Conservation (phyloP, 2,329 filamentous ascomycete genomes). For the Fusarium pseudonygamai region DNA sequence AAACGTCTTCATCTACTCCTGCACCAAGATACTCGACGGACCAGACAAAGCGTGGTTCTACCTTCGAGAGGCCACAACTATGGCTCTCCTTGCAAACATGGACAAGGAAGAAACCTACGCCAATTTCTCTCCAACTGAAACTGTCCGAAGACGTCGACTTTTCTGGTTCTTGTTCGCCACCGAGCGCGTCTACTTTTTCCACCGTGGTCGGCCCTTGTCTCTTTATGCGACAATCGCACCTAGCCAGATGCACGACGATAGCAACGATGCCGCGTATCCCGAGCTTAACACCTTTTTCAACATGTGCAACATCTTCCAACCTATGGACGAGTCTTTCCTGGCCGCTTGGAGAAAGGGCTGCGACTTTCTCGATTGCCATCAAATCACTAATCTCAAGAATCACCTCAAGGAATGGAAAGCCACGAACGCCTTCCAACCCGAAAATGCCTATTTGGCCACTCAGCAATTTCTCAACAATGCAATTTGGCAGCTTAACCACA, state of each 20-base stretch:
- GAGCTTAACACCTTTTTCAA: conserved; percentile 66
- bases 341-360: conserved; percentile 73
- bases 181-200: conserved; percentile 78
- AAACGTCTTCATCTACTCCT: conserved; percentile 82
- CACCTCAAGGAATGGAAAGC: conserved; percentile 61
- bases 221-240: conserved; percentile 74
- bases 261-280: conserved; percentile 62
- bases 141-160: conserved; percentile 70
- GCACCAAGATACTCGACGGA: conserved; percentile 53
- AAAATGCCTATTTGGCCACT: conserved; percentile 65
- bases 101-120: conserved; percentile 71
- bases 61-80: conserved; percentile 78
- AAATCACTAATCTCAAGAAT: conserved; percentile 68
- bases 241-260: conserved; percentile 70
- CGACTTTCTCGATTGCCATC: conserved; percentile 64
- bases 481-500: conserved; percentile 67
- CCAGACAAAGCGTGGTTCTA: conserved; percentile 81
- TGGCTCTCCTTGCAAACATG: conserved; percentile 70
- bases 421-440: conserved; percentile 60
- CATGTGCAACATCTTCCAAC: conserved; percentile 70
- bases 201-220: conserved; percentile 75
- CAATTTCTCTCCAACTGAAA: conserved; percentile 67
- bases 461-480: conserved; percentile 74
- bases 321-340: conserved; percentile 72
- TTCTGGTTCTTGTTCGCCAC: conserved; percentile 79